A percentile compares a stretch with the other conserved stretches of the same genome.
phyloP scores from a whole-genome alignment of 1,139 yeast species.

The Nakaseomyces kungkrabaensis region DNA sequence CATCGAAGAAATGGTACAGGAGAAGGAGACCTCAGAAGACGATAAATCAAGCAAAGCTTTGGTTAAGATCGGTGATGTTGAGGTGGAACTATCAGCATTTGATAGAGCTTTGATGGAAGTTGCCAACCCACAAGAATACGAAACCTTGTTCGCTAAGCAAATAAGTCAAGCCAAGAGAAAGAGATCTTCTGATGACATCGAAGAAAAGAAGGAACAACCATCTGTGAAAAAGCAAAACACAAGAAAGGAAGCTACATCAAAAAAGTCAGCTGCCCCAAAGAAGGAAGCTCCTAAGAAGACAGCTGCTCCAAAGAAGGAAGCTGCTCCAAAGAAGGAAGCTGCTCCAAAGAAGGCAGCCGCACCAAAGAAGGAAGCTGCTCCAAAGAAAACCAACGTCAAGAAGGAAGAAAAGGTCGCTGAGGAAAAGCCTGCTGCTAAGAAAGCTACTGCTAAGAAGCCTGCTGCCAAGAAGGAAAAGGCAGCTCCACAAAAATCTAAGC shows the following conservation, averaged over 20 bases:
- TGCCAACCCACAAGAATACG: conserved; percentile 53
- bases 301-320: not conserved
- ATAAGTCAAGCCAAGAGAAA: conserved; percentile 30
- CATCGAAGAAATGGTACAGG: conserved; percentile 36
- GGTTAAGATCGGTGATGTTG: conserved; percentile 34
- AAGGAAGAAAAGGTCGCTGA: not conserved
- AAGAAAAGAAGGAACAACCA: conserved; percentile 11
- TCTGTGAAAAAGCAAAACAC: conserved; percentile 21
- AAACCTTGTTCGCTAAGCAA: conserved; percentile 32
- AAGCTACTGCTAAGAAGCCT: not conserved
- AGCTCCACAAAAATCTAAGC: not conserved
- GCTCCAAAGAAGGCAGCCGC: not conserved
- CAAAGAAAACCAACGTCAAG: not conserved
- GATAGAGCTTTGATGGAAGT: conserved; percentile 75
- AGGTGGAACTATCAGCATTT: conserved; percentile 45
- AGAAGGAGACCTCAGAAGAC: conserved; percentile 28
- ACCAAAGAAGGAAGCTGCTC: not conserved
- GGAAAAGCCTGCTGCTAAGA: not conserved
- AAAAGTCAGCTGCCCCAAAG: not conserved
- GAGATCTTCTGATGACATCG: conserved; percentile 16
- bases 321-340: not conserved
- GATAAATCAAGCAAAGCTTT: conserved; percentile 26
- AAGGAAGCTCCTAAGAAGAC: not conserved
- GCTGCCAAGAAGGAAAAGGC: not conserved
- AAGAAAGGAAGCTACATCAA: not conserved